Percentiles rank a stretch among this genome's conserved stretches.
Evolutionary conservation across 129 eudicot species (phyloP).

Genomic region (Artemisia argyi): DNA sequence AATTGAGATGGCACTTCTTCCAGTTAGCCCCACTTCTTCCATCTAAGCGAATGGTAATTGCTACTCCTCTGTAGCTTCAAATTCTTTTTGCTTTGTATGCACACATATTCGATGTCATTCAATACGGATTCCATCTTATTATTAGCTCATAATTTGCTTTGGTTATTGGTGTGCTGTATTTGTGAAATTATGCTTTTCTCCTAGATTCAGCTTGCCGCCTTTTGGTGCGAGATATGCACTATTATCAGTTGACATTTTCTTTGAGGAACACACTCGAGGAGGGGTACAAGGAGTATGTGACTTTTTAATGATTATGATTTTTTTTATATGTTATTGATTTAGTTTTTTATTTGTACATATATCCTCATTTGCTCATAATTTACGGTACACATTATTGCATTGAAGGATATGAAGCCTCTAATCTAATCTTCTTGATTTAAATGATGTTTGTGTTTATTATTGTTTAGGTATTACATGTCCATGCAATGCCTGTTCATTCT

Average conservation of each 20-base stretch:
- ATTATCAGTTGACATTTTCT: conserved; percentile 1
- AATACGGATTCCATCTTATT: background rate
- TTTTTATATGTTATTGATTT: no score
- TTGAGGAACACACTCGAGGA: background rate
- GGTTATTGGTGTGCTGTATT: conserved; percentile 13
- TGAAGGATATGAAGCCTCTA: no score
- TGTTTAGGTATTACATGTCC: no score
- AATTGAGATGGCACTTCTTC: conserved; percentile 79
- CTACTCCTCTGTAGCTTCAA: background rate
- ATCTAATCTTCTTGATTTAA: no score
- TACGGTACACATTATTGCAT: no score
- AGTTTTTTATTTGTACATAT: no score
- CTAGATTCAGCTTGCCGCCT: conserved; percentile 9
- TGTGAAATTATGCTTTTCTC: conserved; percentile 10
- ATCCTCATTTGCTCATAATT: no score
- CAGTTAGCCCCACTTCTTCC: conserved; percentile 17
- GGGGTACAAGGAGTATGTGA: no score
- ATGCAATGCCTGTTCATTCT: no score
- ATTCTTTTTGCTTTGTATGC: background rate
- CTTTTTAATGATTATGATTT: no score
- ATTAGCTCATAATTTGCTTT: background rate
- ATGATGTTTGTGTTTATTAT: no score
- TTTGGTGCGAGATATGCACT: conserved; percentile 16
- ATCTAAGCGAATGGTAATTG: conserved; percentile 35
- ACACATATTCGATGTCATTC: background rate